Base-by-base conservation (phyloP, 2,329 filamentous ascomycete genomes). In the Apiospora arundinis region DNA sequence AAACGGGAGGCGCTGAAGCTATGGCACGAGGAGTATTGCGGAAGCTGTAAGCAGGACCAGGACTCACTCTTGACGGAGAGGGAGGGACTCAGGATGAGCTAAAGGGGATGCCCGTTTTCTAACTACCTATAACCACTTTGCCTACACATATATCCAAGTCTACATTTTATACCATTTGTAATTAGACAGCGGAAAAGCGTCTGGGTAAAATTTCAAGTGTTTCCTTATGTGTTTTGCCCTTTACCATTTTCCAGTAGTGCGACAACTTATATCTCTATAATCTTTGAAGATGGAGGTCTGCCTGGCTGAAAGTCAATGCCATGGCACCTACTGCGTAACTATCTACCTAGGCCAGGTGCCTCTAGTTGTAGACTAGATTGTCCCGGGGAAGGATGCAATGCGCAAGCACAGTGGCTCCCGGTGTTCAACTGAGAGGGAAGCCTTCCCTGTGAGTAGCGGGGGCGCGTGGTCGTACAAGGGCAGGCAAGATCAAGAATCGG, bases 21-120 rank as follows among this genome's bases (percentile, higher is more conserved):
- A 67, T 90, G 88, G 88, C 82, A 87, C 72, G 81, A 84, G 3
- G 83, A 83, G 72, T 88, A 90, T 74, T 90, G 88, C 71, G 85
- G 87, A 42, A 90, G 88, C 77, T 90, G 88, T 75, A 82, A 80
- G 74, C 79, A 78, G 14, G 88, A 90, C 75, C 82, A 81, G 72
- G 76, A 78, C 67, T 78, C 67, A 23, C 71, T 81, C 42, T 42
- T 79, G 23, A 67, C 46, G 40, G 74, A 76, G 71, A 75, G 77
- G 69, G 77, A 77, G 70, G 68, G 69, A 25, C 67, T 76, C 70
- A 73, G 72, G 9, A 56, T 77, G 71, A 73, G 67, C 42, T 63
- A 23, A 28, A 28, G 28, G 52, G 56, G 56, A 8, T 21, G 56
- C 1, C 56, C 4, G 28, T 63, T 63, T 40, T 32, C 32, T 11